phyloP scores from a whole-genome alignment of 2,329 filamentous ascomycete genomes.

The Verticillium nonalfalfae region DNA sequence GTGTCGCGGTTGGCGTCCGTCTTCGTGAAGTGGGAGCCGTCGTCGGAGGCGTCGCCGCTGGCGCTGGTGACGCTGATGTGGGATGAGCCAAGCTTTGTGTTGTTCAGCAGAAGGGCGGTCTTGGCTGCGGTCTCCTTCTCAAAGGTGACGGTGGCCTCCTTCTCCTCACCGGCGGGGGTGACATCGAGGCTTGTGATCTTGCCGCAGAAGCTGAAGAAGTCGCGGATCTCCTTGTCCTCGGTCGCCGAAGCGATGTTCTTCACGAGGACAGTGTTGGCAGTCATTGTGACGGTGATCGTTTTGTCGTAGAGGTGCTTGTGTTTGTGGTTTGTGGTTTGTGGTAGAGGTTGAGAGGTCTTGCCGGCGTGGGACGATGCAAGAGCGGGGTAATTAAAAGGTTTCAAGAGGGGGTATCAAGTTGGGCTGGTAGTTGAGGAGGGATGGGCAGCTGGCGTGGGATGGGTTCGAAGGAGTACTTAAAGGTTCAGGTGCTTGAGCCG shows the following conservation, averaged over 20 bases:
- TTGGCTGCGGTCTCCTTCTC: constrained; percentile 96
- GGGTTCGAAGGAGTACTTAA: not conserved
- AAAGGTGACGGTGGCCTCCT: constrained; percentile 89
- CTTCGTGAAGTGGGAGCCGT: constrained; percentile 47
- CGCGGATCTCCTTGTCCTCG: constrained; percentile 82
- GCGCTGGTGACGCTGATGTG: constrained; percentile 70
- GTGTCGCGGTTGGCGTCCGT: constrained; percentile 50
- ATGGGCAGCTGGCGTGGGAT: not conserved
- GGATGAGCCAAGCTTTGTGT: constrained; percentile 86
- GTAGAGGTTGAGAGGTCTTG: constrained; percentile 4
- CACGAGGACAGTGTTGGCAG: constrained; percentile 69
- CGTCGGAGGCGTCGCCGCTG: constrained; percentile 56
- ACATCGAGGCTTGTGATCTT: constrained; percentile 85
- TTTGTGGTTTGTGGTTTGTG: not conserved
- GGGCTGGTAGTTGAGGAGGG: not conserved
- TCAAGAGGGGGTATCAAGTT: not conserved
- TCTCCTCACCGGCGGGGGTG: constrained; percentile 59
- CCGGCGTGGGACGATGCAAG: constrained; percentile 4
- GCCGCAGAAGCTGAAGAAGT: constrained; percentile 97
- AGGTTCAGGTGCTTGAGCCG: not conserved
- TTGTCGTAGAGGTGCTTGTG: not conserved
- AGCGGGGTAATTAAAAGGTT: not conserved
- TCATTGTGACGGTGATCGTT: constrained; percentile 34
- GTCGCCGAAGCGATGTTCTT: constrained; percentile 81
- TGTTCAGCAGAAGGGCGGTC: constrained; percentile 93